phyloP scores from a whole-genome alignment of 176 grass and related monocot species.

The Musa troglodytarum region DNA sequence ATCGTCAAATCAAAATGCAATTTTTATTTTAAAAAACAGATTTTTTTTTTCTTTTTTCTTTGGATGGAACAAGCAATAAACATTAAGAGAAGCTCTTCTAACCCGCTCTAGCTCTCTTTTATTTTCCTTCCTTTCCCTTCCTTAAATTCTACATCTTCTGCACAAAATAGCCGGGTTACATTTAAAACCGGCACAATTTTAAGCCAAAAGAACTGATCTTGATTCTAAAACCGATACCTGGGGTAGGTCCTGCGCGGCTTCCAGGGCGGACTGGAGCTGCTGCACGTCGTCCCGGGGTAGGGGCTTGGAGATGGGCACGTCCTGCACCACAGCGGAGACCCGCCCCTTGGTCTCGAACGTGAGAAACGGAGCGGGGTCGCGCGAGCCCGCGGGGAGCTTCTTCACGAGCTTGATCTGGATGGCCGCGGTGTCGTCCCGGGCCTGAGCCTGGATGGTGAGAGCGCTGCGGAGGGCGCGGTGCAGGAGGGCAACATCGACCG shows the following conservation, averaged over 20 bases:
- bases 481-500: constrained; percentile 62
- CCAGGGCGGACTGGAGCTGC: constrained; percentile 57
- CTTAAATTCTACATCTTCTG: not conserved
- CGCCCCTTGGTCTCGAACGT: constrained; percentile 89
- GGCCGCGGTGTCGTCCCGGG: constrained; percentile 35
- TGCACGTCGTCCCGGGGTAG: constrained; percentile 61
- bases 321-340: constrained; percentile 82
- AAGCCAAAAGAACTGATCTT: not conserved
- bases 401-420: constrained; percentile 92
- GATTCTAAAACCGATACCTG: constrained; percentile 31
- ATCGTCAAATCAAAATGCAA: no score
- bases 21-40: no score
- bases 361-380: constrained; percentile 52
- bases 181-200: not conserved
- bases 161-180: not conserved
- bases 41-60: not conserved
- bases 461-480: constrained; percentile 81
- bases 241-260: constrained; percentile 76
- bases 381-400: constrained; percentile 62
- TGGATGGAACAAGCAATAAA: not conserved
- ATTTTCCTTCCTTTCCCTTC: not conserved
- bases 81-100: not conserved
- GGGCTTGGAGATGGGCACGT: constrained; percentile 85
- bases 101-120: no score
- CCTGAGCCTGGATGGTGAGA: constrained; percentile 65